Base-by-base conservation (phyloP, 305 asterid species). In the Caryopteris hybrid region DNA sequence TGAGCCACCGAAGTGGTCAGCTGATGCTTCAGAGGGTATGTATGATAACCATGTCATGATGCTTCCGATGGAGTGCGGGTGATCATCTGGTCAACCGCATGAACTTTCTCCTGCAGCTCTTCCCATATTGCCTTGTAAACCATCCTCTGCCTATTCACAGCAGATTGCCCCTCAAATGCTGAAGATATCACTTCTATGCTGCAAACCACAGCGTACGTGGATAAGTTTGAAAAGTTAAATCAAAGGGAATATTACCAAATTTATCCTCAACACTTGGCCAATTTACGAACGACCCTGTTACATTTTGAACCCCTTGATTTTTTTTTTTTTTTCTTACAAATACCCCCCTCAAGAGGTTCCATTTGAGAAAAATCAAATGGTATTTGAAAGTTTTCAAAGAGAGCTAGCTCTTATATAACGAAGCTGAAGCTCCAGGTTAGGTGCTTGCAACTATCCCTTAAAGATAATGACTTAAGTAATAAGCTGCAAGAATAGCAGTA, bases 51-150 rank as follows among this genome's bases (percentile, higher is more conserved):
- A n/a, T n/a, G n/a, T n/a, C n/a, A n/a, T n/a, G n/a, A n/a, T n/a
- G 85, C 96, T 84, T 91, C 98, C 1, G 84, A 57, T 0, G 99
- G 99, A 50, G 99, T 94, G 73, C 77, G 71, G 8, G 99, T 91
- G 43, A 90, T 87, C 98, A 94, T 94, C 76, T 89, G 93, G 76
- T 94, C 99, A 27, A 94, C 99, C 8, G 99, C 99, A 59, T 94
- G 99, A 60, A 94, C 99, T 38, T 78, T 77, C 29, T 84, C 85
- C 74, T 94, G 96, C 55, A 91, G 97, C 58, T 94, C 99, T 85
- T 89, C 98, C 99, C 99, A 94, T 78, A 94, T 94, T 66, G 96
- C 98, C 82, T 91, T 94, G 93, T 94, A 94, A 48, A 94, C 99
- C 97, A 91, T 91, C 82, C 99, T 86, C 86, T 94, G 99, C 79